phyloP scores from a whole-genome alignment of 2,329 filamentous ascomycete species.

The Penicillium freii region DNA sequence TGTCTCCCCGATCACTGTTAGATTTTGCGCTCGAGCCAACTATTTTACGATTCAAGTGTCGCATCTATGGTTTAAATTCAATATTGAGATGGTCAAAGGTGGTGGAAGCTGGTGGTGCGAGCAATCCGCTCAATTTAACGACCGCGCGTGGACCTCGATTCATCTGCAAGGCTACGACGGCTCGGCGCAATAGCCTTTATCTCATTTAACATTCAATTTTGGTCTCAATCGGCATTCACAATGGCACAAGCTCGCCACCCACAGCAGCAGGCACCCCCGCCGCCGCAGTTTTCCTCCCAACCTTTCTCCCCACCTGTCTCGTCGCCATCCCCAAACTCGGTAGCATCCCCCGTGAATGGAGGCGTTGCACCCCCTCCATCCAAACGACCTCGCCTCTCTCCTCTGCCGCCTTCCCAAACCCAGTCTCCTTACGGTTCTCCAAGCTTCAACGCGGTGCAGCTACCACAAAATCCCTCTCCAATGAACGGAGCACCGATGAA shows the following conservation, averaged over 20 bases:
- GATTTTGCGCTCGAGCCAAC: background rate
- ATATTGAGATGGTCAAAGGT: slow-evolving; percentile 41
- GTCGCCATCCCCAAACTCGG: slow-evolving; percentile 59
- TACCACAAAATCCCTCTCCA: slow-evolving; percentile 34
- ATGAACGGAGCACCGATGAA: slow-evolving; percentile 51
- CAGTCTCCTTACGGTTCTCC: slow-evolving; percentile 62
- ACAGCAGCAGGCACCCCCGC: slow-evolving; percentile 27
- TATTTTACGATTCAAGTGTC: slow-evolving; percentile 1
- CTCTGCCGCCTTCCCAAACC: slow-evolving; percentile 60
- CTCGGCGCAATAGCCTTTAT: slow-evolving; percentile 23
- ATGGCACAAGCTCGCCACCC: slow-evolving; percentile 60
- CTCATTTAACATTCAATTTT: slow-evolving; percentile 13
- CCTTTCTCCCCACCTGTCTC: slow-evolving; percentile 63
- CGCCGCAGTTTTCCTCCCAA: slow-evolving; percentile 52
- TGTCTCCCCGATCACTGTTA: slow-evolving; percentile 9
- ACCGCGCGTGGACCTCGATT: slow-evolving; percentile 32
- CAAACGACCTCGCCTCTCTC: slow-evolving; percentile 71
- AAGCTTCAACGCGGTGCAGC: slow-evolving; percentile 53
- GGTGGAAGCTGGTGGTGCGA: slow-evolving; percentile 37
- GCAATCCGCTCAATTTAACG: slow-evolving; percentile 39
- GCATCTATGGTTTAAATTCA: slow-evolving; percentile 21
- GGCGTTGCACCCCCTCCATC: slow-evolving; percentile 63
- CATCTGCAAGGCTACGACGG: slow-evolving; percentile 22
- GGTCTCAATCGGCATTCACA: slow-evolving; percentile 27
- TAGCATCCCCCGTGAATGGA: slow-evolving; percentile 48